Base-by-base conservation (phyloP, 768 basidiomycete species). In the Suillus sp. region DNA sequence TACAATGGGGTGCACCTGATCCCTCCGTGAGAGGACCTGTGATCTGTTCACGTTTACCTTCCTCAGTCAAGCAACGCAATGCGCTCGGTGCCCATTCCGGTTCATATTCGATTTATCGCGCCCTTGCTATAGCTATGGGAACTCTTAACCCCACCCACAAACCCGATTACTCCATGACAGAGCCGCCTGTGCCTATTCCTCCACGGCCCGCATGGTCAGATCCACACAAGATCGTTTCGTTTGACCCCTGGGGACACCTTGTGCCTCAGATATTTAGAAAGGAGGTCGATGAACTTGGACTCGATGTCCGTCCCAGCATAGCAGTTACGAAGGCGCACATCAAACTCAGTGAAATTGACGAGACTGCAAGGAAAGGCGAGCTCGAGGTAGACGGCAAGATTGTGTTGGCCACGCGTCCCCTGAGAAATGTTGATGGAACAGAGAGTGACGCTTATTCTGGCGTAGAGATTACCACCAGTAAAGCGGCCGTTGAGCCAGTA, bases 401-500 rank as follows among this genome's bases (percentile, higher is more conserved):
- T 61, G 90, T 97, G 37, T 72, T 92, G 66, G 83, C 83, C 75
- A 91, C 89, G 65, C 77, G 78, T 20, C 90, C 87, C 48, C 69
- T 89, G 59, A 78, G 70, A 60, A 90, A 90, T 55, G 81, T 82
- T 22, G 90, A 92, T 69, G 90, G 90, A 14, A 81, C 82, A 0
- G 71, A 71, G 63, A 87, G 83, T 61, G 75, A 78, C 8, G 84
- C 79, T 30, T 82, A 85, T 62, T 86, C 89, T 9, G 96, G 96
- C 7, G 86, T 98, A 20, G 96, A 99, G 79, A 85, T 98, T 14
- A 85, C 79, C 53, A 85, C 91, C n/a, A 89, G 87, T 73, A 98
- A 98, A 78, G 96, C 95, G 0, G 96, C 96, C 0, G 90, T 98
- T 9, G 96, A 98, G 72, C 96, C 96, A 0, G 95, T 98, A 16